These are phyloP conservation scores for Liriodendron chinense DNA, from an alignment of 164 flowering plant genomes.

Conservation along the genomic window DNA sequence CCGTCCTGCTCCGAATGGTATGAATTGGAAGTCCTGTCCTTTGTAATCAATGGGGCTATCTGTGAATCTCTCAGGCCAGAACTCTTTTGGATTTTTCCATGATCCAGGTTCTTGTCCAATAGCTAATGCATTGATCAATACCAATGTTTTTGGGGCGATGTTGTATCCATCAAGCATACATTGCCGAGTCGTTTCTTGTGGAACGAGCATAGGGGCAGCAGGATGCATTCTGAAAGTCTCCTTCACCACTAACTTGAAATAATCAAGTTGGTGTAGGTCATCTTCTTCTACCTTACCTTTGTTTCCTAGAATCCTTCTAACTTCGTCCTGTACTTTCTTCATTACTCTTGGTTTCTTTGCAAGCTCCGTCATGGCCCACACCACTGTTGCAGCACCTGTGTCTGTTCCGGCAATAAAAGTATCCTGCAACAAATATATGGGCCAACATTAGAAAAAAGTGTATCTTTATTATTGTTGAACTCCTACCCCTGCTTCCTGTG, in stretches of 20 bases:
- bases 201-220: constrained; percentile 10
- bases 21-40: constrained; percentile 15
- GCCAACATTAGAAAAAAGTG: not conserved
- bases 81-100: constrained; percentile 19
- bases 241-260: constrained; percentile 18
- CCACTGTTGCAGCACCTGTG: constrained; percentile 8
- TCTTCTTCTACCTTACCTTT: constrained; percentile 21
- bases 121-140: constrained; percentile 11
- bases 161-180: constrained; percentile 16
- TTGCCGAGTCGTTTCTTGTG: constrained; percentile 10
- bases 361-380: constrained; percentile 26
- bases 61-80: constrained; percentile 19
- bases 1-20: constrained; percentile 18
- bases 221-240: constrained; percentile 21
- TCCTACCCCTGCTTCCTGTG: too few relatives aligned
- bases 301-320: constrained; percentile 6
- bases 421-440: constrained; percentile 7
- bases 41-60: constrained; percentile 8
- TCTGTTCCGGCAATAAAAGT: constrained; percentile 18
- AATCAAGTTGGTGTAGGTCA: constrained; percentile 15
- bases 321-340: constrained; percentile 21
- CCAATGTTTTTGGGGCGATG: constrained; percentile 16
- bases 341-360: constrained; percentile 10
- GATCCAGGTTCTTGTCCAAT: constrained; percentile 11
- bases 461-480: too few relatives aligned